Percentiles rank a stretch among this genome's conserved stretches.
Evolutionary conservation across 805 yeast species (phyloP).

Genomic region (Pichia phayaonensis): DNA sequence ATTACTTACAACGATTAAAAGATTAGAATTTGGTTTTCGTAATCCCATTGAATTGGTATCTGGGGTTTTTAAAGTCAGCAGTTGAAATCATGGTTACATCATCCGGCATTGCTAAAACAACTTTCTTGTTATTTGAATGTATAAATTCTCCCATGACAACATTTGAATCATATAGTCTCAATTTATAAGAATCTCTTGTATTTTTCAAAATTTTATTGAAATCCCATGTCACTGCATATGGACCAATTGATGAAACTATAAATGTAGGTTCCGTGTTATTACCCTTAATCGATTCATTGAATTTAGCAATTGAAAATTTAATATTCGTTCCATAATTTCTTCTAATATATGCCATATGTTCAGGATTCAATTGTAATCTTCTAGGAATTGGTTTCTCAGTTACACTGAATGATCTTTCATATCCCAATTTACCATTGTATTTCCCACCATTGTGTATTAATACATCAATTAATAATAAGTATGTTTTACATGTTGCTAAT

Average conservation of each 20-base stretch:
- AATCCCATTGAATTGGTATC: conserved; percentile 20
- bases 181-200: conserved; percentile 47
- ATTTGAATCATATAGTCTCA: conserved; percentile 52
- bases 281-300: conserved; percentile 67
- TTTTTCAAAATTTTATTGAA: conserved; percentile 50
- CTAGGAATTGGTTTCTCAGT: conserved; percentile 63
- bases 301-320: conserved; percentile 64
- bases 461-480: conserved; percentile 63
- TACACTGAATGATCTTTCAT: conserved; percentile 53
- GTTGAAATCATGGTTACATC: conserved; percentile 68
- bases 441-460: conserved; percentile 49
- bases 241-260: conserved; percentile 74
- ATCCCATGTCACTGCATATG: conserved; percentile 77
- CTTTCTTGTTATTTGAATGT: conserved; percentile 62
- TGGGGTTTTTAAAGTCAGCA: conserved; percentile 49
- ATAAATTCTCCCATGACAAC: conserved; percentile 75
- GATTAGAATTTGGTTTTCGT: conserved; percentile 19
- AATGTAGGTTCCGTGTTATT: conserved; percentile 38
- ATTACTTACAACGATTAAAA: no score
- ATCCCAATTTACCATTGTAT: conserved; percentile 55
- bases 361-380: conserved; percentile 60
- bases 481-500: conserved; percentile 70
- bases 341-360: conserved; percentile 58
- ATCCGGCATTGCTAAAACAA: conserved; percentile 65
- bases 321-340: conserved; percentile 42